Base-by-base conservation (phyloP, 768 basidiomycete genomes). In the Pleurotus tuoliensis region DNA sequence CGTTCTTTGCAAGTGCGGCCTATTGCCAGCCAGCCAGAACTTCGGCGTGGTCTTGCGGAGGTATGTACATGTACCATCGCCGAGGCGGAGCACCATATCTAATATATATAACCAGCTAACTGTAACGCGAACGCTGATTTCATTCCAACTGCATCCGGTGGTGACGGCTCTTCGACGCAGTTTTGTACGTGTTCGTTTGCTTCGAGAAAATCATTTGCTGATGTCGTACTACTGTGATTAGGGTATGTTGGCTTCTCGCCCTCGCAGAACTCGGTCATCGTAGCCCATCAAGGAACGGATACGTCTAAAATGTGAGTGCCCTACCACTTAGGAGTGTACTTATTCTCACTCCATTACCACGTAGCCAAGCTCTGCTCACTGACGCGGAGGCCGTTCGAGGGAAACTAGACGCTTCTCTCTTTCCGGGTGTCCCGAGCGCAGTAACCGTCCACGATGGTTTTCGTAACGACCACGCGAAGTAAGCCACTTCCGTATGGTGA, bases 1-100 rank as follows among this genome's bases (percentile, higher is more conserved):
- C 80, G 0, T 67, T 66, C 56, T 83, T 76, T 56, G 82, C 83
- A 0, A 76, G 76, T 44, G 63, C 82, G 5, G 82, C 74, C 0
- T 82, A 83, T 59, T 85, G 83, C 57, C 56, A 67, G 9, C 22
- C 59, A 16, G 24, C 24, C 38, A 18, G 9, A 6, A 54, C 56
- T n/a, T 18, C 46, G 18, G 27, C 43, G 5, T 61, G 60, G 60
- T 25, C 18, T 27, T 61, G 60, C 27, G 60, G 60, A 4, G 38
- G 60, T 61, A 20, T 1, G 12, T 11, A 50, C 20, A 51, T 34
- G 20, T 39, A 15, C 39, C 20, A 39, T 8, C 18, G 4, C n/a
- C 27, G 20, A 13, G 13, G 27, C 11, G 18, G 24, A 12, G 39
- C 18, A 24, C 20, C 47, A 7, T 3, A 38, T 20, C 20, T 38